Base-by-base conservation (phyloP, 2,329 filamentous ascomycete genomes). In the Grosmannia penicillata region DNA sequence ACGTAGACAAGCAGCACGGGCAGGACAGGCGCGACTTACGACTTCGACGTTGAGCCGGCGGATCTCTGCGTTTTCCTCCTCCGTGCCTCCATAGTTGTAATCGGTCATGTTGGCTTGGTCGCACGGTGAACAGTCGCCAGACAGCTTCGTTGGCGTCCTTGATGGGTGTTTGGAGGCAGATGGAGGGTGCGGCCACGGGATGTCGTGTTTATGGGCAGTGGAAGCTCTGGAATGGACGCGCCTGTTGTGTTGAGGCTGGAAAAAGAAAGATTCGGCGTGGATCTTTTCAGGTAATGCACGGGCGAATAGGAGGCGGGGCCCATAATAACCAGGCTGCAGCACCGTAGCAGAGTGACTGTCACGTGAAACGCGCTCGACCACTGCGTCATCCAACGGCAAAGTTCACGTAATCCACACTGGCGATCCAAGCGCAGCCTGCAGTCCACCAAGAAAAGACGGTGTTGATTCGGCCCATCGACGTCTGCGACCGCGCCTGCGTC, bases 31-130 rank as follows among this genome's bases (percentile, higher is more conserved):
- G 21, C 9, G 35, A 66, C 79, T 52, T 70, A 93, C 86, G 52
- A 93, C 73, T 53, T 87, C 82, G 38, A 66, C 63, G 48, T 82
- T 76, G 44, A 89, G 71, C 61, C 82, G 84, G 62, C 75, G 82
- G 52, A 93, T 74, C 62, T 89, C 82, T 45, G 72, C 72, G 56
- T 81, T 84, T 62, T 91, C 83, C 60, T 89, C 83, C 28, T 89
- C 82, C 19, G 75, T 72, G 51, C 76, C 75, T 51, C 78, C 78
- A 56, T 73, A 85, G 52, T 75, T 70, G 59, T 80, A 79, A 59
- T 85, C 81, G 10, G 30, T 14, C 30, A 19, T 22, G 30, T 32
- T 32, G 30, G 10, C 11, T 27, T 13, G 7, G 17, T 11, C 17
- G 15, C 17, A 17, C 18, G 8, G 15, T n/a, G n/a, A n/a, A n/a